phyloP scores from a whole-genome alignment of 257 asterid genomes.

The Solanum verrucosum region DNA sequence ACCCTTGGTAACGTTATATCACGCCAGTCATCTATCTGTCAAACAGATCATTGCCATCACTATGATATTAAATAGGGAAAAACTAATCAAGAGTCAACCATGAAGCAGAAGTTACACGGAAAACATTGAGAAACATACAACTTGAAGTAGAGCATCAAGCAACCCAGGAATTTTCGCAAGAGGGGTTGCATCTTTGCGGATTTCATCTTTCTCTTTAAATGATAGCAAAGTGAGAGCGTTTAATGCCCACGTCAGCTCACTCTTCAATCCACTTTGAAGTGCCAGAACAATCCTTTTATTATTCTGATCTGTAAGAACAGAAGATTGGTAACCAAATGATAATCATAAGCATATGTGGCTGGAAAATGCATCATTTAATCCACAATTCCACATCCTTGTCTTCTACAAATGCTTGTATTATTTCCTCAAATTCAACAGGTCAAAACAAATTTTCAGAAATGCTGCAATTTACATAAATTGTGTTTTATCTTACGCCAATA shows the following conservation, averaged over 20 bases:
- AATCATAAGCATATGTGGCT: background rate
- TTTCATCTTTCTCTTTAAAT: slow-evolving; percentile 89
- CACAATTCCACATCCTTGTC: background rate
- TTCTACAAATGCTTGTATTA: background rate
- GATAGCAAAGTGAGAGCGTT: slow-evolving; percentile 92
- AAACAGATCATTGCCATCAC: background rate
- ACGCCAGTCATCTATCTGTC: slow-evolving; percentile 98
- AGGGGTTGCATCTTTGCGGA: slow-evolving; percentile 92
- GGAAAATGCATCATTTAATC: background rate
- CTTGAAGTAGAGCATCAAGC: slow-evolving; percentile 91
- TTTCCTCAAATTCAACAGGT: background rate
- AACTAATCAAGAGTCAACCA: background rate
- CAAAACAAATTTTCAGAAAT: background rate
- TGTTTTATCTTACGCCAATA: background rate
- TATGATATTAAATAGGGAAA: background rate
- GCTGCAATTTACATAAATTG: background rate
- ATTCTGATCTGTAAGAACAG: slow-evolving; percentile 55
- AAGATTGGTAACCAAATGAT: background rate
- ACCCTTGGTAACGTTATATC: slow-evolving; percentile 91
- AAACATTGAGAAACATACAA: slow-evolving; percentile 46
- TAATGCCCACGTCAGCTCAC: slow-evolving; percentile 95
- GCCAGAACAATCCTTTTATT: slow-evolving; percentile 92
- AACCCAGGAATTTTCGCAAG: slow-evolving; percentile 92
- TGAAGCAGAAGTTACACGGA: background rate
- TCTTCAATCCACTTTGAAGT: slow-evolving; percentile 96